These are phyloP conservation scores for Pogostemon cablin DNA, from an alignment of 257 asterid species.

Conservation along the genomic window DNA sequence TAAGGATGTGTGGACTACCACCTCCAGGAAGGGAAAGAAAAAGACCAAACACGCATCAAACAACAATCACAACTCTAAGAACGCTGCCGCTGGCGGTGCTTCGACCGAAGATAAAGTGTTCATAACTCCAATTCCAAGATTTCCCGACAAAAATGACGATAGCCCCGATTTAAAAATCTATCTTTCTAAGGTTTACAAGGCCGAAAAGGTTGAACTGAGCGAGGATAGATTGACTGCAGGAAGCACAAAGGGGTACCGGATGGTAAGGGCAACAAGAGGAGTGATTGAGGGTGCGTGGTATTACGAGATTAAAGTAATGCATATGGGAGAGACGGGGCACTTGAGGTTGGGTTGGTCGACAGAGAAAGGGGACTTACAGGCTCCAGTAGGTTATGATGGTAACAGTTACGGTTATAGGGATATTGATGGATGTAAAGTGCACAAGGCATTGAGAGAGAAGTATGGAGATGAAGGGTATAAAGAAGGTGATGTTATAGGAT, in stretches of 20 bases:
- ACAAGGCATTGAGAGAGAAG: slow-evolving; percentile 87
- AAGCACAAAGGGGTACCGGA: slow-evolving; percentile 92
- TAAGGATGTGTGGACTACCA: slow-evolving; percentile 79
- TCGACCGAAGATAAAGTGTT: slow-evolving; percentile 61
- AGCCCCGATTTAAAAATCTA: slow-evolving; percentile 58
- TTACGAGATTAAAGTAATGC: slow-evolving; percentile 80
- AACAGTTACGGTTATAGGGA: slow-evolving; percentile 93
- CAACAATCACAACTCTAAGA: slow-evolving; percentile 43
- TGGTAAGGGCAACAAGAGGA: slow-evolving; percentile 96
- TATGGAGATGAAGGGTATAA: slow-evolving; percentile 84
- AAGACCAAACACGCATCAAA: slow-evolving; percentile 63
- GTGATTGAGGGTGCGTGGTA: slow-evolving; percentile 91
- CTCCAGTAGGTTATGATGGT: slow-evolving; percentile 95
- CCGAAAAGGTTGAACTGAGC: slow-evolving; percentile 88
- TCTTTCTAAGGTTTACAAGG: slow-evolving; percentile 87
- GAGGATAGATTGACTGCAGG: slow-evolving; percentile 92
- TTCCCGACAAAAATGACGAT: slow-evolving; percentile 86
- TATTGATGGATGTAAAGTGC: slow-evolving; percentile 87
- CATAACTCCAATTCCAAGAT: slow-evolving; percentile 73
- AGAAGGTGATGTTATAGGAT: slow-evolving; percentile 91
- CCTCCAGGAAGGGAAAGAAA: slow-evolving; percentile 76
- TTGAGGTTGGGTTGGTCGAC: slow-evolving; percentile 95
- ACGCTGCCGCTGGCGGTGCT: slow-evolving; percentile 34
- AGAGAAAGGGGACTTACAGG: slow-evolving; percentile 96
- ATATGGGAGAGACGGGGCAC: slow-evolving; percentile 93